Evolutionary conservation across 2,329 filamentous ascomycete species (phyloP), one percentile per base, ranked within the genome.

Genomic region (Colletotrichum limetticola): DNA sequence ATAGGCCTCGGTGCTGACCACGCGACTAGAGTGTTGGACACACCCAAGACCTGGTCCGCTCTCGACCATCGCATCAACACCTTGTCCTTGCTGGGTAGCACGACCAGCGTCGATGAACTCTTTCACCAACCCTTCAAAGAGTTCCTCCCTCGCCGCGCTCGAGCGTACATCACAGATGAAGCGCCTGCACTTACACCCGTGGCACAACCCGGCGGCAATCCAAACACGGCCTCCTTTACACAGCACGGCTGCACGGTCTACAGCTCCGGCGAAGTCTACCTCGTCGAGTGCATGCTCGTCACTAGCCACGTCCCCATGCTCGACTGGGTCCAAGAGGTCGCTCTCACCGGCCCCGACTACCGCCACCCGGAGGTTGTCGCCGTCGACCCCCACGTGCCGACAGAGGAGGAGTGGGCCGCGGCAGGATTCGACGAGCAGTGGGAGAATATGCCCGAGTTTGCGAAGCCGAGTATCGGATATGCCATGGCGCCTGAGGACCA

Each of bases 1-100:
- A 83, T 97, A 19, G 91, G 92, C 1, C 90, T 93, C 67, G 91
- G 91, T 4, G 91, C 91, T 0, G 86, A 91, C 37, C 83, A 86
- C 1, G 84, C 91, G 0, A 81, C 92, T 32, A 78, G 82, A 16
- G 92, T 93, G 74, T 84, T 97, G 11, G 86, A 91, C 46, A 76
- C 86, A 3, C 79, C 89, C 11, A 85, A 84, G 80, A 87, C 84
- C 79, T 92, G 89, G 86, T 71, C 75, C 3, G 78, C 68, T 22
- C 86, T 87, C 82, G 83, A 83, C 1, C 58, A 61, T 0, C 83
- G 83, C 26, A 76, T 92, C 64, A 83, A 82, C 55, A 84, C 86
- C 3, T 81, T 92, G 74, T 83, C 87, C 1, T 77, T 88, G 2
- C 71, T 91, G 6, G 89, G 88, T 2, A 85, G 86, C 1, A 83